phyloP scores from a whole-genome alignment of 73 alveolate species.

The Tetrahymena malaccensis region DNA sequence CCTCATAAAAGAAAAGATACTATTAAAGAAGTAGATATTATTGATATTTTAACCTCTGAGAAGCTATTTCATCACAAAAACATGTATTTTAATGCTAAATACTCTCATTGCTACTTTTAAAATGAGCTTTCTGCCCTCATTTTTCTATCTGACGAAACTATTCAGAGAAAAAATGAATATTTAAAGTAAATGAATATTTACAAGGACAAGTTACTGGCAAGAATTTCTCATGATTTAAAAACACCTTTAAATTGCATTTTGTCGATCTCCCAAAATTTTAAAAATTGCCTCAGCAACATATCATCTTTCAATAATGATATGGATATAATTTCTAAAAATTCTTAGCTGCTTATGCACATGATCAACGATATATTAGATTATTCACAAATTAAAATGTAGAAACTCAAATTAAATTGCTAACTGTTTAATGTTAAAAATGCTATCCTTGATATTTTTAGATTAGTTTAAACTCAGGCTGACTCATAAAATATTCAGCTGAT shows the following conservation, averaged over 20 bases:
- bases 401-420: background rate
- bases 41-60: background rate
- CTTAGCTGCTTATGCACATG: background rate
- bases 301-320: background rate
- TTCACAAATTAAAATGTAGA: background rate
- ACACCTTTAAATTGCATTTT: constrained; percentile 1
- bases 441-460: background rate
- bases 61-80: background rate
- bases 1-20: background rate
- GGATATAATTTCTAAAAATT: background rate
- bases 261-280: background rate
- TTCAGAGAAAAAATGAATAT: background rate
- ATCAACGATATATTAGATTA: background rate
- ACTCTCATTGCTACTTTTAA: background rate
- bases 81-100: background rate
- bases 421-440: background rate
- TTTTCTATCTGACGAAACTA: background rate
- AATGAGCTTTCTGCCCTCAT: background rate
- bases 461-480: background rate
- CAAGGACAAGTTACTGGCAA: background rate
- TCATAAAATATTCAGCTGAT: background rate
- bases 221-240: background rate
- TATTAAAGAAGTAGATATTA: background rate
- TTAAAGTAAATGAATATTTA: background rate
- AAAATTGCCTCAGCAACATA: background rate